These are phyloP conservation scores for Medicago ruthenica DNA, from an alignment of 306 rosid genomes.

Conservation along the genomic window DNA sequence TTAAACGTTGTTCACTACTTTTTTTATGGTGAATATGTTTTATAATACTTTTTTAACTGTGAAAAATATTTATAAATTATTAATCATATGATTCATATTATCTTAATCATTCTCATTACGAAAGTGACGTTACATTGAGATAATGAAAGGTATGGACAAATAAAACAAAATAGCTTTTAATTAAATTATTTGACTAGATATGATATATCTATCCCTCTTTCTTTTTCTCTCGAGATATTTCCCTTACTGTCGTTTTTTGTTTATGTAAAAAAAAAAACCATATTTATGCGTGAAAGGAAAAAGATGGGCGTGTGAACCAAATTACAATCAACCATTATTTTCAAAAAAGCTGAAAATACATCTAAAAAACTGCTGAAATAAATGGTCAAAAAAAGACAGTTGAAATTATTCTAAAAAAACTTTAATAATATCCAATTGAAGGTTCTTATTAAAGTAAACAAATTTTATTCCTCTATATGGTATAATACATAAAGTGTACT, in stretches of 20 bases:
- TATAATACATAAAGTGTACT: too few relatives aligned
- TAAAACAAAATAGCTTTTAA: not conserved
- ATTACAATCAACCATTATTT: too few relatives aligned
- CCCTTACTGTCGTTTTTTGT: not conserved
- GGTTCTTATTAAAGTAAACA: not conserved
- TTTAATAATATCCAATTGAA: not conserved
- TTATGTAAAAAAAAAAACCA: not conserved
- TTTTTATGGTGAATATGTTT: too few relatives aligned
- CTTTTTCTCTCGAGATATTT: too few relatives aligned
- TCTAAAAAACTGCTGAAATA: not conserved
- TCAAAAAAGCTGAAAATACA: too few relatives aligned
- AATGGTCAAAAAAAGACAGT: not conserved
- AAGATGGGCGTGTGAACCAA: too few relatives aligned
- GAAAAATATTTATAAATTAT: not conserved
- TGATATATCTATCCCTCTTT: too few relatives aligned
- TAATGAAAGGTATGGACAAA: not conserved
- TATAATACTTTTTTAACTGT: too few relatives aligned
- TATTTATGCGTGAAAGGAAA: not conserved
- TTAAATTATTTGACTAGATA: not conserved
- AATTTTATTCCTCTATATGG: too few relatives aligned
- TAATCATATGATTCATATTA: not conserved
- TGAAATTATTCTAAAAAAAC: not conserved
- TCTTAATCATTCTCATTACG: not conserved
- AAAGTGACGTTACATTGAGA: not conserved
- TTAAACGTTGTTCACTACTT: too few relatives aligned